Evolutionary conservation across 2,329 filamentous ascomycete genomes (phyloP).

Genomic region (Penicillium olsonii): DNA sequence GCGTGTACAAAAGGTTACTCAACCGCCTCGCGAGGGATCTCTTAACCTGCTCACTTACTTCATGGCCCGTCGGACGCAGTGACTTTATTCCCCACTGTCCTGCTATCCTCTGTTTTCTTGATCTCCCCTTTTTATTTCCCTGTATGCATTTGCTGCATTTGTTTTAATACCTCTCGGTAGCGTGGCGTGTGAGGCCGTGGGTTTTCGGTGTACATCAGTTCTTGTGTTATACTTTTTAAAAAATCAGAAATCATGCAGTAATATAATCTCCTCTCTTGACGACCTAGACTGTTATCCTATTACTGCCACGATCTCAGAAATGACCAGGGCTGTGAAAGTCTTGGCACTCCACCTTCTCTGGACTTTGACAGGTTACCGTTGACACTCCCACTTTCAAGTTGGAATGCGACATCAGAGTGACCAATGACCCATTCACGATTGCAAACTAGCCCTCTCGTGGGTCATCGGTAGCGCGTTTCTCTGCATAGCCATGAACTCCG

Average conservation of each 20-base stretch:
- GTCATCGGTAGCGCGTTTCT: neutral
- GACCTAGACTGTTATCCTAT: neutral
- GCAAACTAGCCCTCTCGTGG: neutral
- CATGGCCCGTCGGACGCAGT: constrained; percentile 30
- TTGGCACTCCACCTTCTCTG: neutral
- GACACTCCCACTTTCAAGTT: no score
- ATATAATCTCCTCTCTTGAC: neutral
- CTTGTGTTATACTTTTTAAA: constrained; percentile 8
- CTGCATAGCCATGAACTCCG: neutral
- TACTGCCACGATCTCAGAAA: no score
- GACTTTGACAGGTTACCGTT: neutral
- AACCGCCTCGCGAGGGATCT: constrained; percentile 31
- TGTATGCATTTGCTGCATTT: constrained; percentile 2
- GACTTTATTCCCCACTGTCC: constrained; percentile 1
- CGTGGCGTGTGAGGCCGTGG: constrained; percentile 5
- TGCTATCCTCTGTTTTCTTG: no score
- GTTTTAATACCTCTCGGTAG: constrained; percentile 7
- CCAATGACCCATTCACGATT: neutral
- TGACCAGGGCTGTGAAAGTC: no score
- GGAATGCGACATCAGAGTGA: no score
- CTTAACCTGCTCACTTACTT: constrained; percentile 42
- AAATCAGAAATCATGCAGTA: neutral
- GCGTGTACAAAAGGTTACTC: constrained; percentile 32
- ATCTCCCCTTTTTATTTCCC: no score
- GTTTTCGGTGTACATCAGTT: constrained; percentile 8